Conservation (phyloP, 202 grass and related monocot species). For the Zizania palustris region DNA sequence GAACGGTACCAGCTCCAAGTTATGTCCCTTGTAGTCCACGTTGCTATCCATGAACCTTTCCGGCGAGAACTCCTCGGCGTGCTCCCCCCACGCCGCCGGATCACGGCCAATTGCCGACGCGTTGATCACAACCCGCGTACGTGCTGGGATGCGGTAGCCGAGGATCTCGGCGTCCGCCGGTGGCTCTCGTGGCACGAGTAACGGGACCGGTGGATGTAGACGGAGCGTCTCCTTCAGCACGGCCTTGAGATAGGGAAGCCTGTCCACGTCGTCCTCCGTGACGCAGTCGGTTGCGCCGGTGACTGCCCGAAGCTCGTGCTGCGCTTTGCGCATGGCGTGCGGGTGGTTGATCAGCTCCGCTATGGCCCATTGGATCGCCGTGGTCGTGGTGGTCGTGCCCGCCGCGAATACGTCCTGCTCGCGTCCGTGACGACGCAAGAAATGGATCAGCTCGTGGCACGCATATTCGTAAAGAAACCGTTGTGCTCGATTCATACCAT, state of each 20-base stretch:
- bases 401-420: constrained; percentile 63
- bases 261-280: constrained; percentile 19
- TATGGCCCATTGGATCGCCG: constrained; percentile 58
- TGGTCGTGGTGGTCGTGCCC: constrained; percentile 34
- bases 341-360: constrained; percentile 61
- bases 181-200: constrained; percentile 41
- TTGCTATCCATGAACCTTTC: constrained; percentile 16
- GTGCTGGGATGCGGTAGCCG: constrained; percentile 28
- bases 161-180: constrained; percentile 30
- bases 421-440: background rate
- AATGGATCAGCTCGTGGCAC: background rate
- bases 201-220: constrained; percentile 45
- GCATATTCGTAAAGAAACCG: background rate
- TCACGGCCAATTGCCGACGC: constrained; percentile 43
- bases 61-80: constrained; percentile 36
- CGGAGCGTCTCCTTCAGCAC: constrained; percentile 57
- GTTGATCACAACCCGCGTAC: constrained; percentile 39
- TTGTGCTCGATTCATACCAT: constrained; percentile 5
- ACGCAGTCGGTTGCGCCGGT: background rate
- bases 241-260: constrained; percentile 43
- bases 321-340: constrained; percentile 34
- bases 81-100: constrained; percentile 32
- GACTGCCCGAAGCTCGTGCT: constrained; percentile 36
- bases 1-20: constrained; percentile 41
- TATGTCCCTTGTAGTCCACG: constrained; percentile 34